Conservation (phyloP, 2,329 filamentous ascomycete species). For the Daldinia sp. region DNA sequence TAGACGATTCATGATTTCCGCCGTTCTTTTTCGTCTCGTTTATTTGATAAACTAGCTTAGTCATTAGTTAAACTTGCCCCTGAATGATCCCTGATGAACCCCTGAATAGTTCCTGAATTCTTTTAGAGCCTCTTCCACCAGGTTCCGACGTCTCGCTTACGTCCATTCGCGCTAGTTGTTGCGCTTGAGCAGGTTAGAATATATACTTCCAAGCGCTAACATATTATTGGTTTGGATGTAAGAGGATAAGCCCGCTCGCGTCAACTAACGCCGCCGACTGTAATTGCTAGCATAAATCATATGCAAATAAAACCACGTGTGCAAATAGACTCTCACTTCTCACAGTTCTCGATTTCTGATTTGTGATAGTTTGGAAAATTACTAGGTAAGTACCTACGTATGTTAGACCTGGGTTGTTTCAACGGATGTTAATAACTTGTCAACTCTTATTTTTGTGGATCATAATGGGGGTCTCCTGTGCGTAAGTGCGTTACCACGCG, state of each 20-base stretch:
- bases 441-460: slow-evolving; percentile 8
- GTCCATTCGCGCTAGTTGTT: slow-evolving; percentile 18
- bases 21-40: not conserved
- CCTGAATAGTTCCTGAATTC: slow-evolving; percentile 21
- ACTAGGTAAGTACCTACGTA: not conserved
- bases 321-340: slow-evolving; percentile 16
- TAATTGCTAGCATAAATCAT: slow-evolving; percentile 27
- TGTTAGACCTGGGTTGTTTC: not conserved
- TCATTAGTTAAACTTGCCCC: slow-evolving; percentile 16
- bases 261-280: slow-evolving; percentile 24
- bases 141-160: slow-evolving; percentile 1
- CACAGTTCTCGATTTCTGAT: slow-evolving; percentile 28
- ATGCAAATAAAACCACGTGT: slow-evolving; percentile 34
- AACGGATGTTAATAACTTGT: slow-evolving; percentile 11
- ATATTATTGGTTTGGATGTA: slow-evolving; percentile 22
- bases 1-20: not conserved
- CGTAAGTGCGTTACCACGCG: slow-evolving; percentile 21
- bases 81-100: slow-evolving; percentile 18
- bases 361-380: not conserved
- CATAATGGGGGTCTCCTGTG: slow-evolving; percentile 6
- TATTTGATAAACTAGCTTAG: slow-evolving; percentile 20
- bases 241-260: slow-evolving; percentile 14
- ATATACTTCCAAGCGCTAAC: slow-evolving; percentile 1
- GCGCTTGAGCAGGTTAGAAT: slow-evolving; percentile 9
- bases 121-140: slow-evolving; percentile 20